phyloP scores from a whole-genome alignment of 352 stramenopile genomes.

The Globisporangium nodosum region DNA sequence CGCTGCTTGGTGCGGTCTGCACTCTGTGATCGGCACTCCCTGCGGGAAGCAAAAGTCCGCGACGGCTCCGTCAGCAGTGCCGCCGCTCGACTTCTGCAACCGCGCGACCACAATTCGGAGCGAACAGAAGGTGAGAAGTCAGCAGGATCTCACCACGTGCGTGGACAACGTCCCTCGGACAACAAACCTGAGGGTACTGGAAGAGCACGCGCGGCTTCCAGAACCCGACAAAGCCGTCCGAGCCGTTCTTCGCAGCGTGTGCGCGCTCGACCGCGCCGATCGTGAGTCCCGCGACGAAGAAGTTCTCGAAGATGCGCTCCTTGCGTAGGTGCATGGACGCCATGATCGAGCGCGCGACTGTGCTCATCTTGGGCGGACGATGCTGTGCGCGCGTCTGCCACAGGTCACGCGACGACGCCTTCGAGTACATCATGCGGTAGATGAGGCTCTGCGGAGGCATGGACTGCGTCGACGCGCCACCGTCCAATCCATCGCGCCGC shows the following conservation, averaged over 20 bases:
- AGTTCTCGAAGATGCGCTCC: constrained; percentile 80
- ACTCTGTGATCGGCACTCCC: constrained; percentile 58
- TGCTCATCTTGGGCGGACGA: constrained; percentile 35
- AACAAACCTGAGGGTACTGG: constrained; percentile 52
- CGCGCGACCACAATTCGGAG: not conserved
- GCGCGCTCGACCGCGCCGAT: constrained; percentile 28
- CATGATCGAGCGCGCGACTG: constrained; percentile 63
- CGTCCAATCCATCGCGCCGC: not conserved
- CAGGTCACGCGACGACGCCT: constrained; percentile 47
- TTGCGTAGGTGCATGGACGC: constrained; percentile 80
- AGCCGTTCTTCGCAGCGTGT: constrained; percentile 17
- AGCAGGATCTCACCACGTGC: not conserved
- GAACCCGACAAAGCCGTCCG: constrained; percentile 30
- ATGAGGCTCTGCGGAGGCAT: constrained; percentile 53
- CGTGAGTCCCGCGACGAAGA: constrained; percentile 58
- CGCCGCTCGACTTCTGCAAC: constrained; percentile 19
- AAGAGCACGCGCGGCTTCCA: constrained; percentile 76
- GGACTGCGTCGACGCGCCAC: constrained; percentile 10
- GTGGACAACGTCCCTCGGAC: not conserved
- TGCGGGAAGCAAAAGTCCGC: constrained; percentile 80
- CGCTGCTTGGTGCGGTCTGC: constrained; percentile 43
- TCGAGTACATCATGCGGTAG: constrained; percentile 76
- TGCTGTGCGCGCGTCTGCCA: constrained; percentile 42
- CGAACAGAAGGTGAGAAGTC: constrained; percentile 2
- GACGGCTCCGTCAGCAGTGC: constrained; percentile 40